Base-by-base conservation (phyloP, 345 rosid genomes). In the Cardamine occulta region DNA sequence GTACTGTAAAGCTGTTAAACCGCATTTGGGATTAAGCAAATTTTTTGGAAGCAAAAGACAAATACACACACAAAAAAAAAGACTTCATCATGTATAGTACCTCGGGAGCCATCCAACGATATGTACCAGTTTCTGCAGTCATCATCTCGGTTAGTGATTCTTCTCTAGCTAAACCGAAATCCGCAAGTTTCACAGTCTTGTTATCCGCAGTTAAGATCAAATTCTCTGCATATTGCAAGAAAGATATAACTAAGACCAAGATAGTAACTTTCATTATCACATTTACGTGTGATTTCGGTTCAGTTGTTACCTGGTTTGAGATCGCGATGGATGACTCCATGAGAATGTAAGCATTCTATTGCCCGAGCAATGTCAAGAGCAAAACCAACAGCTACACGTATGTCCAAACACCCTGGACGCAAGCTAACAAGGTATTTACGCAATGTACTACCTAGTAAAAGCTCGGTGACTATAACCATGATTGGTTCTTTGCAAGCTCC, bases 61-160 rank as follows among this genome's bases (percentile, higher is more conserved):
- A n/a, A 68, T 21, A 21, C 23, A 60, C 8, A 68, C 15, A 82
- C 23, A 76, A 29, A 19, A 6, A 66, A 15, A 39, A 19, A 21
- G 64, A 74, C 34, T 61, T 74, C 7, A 28, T 31, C 7, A 32
- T 51, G 19, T 19, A 62, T 10, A 70, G 35, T 78, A 91, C 97
- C 95, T 95, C 99, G 0, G 99, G 99, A 75, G 99, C 99, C 99
- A 95, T 95, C 99, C 98, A 95, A 8, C 99, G 90, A 53, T 95
- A 95, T 13, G 99, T 95, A 59, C 99, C 99, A 1, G 99, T 92
- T 80, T 95, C 99, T 53, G 99, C 97, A 15, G 98, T 95, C 99
- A 95, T 95, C 98, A 95, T 95, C 84, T 95, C 99, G 6, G 98
- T 95, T 68, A 95, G 61, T 23, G 98, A 88, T 79, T 95, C 99